Percentiles rank a stretch among this genome's conserved stretches.
phyloP scores from a whole-genome alignment of 176 grass and related monocot genomes.

The Aegilops tauschii region DNA sequence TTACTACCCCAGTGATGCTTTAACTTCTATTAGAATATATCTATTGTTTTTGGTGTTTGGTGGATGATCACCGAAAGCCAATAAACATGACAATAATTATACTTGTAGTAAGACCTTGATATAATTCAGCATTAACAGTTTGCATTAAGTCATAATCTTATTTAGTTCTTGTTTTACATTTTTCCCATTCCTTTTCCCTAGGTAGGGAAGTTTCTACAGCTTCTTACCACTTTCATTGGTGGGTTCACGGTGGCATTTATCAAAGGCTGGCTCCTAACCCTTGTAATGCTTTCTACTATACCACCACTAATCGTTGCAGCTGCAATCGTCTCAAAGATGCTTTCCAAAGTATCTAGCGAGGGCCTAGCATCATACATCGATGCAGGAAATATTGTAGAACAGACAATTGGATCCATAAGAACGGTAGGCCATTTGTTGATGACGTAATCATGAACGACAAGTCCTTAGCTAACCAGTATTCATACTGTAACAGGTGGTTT shows the following conservation, averaged over 20 bases:
- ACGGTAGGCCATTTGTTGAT: conserved; percentile 43
- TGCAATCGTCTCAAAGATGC: conserved; percentile 43
- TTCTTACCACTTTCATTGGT: conserved; percentile 67
- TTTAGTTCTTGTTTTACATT: neutral
- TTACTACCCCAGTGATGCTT: neutral
- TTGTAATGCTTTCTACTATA: conserved; percentile 67
- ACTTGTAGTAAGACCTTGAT: neutral
- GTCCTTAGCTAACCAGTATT: neutral
- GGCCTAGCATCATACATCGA: conserved; percentile 52
- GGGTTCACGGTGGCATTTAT: conserved; percentile 62
- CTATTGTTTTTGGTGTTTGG: neutral
- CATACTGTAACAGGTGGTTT: conserved; percentile 50
- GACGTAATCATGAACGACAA: neutral
- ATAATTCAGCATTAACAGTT: neutral
- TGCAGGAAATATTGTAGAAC: conserved; percentile 65
- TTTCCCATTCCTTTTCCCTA: conserved; percentile 11
- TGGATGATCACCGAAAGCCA: neutral
- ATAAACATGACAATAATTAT: neutral
- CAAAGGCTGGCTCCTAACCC: conserved; percentile 77
- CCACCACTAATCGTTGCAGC: conserved; percentile 53
- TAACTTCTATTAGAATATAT: neutral
- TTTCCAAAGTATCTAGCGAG: conserved; percentile 52
- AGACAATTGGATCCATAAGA: conserved; percentile 69
- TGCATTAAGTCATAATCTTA: neutral
- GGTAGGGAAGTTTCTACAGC: conserved; percentile 80